Conservation (phyloP, 805 yeast species). For the Candida sonorensis region DNA sequence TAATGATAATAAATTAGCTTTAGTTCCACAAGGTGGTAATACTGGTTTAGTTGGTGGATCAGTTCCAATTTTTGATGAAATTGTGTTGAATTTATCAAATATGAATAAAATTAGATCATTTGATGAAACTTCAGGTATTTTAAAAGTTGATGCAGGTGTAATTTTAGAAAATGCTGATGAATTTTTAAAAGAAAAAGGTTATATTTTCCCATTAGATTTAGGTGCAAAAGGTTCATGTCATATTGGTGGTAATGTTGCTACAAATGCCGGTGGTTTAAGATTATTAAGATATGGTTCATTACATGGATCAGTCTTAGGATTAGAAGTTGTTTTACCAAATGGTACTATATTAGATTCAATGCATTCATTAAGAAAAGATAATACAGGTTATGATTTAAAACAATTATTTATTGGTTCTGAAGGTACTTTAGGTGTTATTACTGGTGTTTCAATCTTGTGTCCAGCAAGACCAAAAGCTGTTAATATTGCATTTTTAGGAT, state of each 20-base stretch:
- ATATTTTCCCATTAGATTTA: slow-evolving; percentile 85
- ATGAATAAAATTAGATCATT: slow-evolving; percentile 77
- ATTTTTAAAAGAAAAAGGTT: slow-evolving; percentile 70
- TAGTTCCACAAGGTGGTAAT: slow-evolving; percentile 97
- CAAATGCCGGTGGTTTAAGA: slow-evolving; percentile 94
- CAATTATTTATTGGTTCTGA: slow-evolving; percentile 92
- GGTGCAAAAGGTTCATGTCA: slow-evolving; percentile 98
- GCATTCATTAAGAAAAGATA: slow-evolving; percentile 85
- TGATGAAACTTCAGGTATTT: slow-evolving; percentile 75
- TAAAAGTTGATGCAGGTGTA: slow-evolving; percentile 87
- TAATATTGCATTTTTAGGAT: slow-evolving; percentile 84
- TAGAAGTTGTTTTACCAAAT: slow-evolving; percentile 88
- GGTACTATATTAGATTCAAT: slow-evolving; percentile 77
- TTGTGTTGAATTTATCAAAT: slow-evolving; percentile 61
- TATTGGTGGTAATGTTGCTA: slow-evolving; percentile 91
- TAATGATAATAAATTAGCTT: slow-evolving; percentile 67
- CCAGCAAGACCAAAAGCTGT: slow-evolving; percentile 82
- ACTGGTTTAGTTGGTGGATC: slow-evolving; percentile 96
- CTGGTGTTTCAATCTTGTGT: slow-evolving; percentile 84
- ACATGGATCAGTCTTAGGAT: slow-evolving; percentile 86
- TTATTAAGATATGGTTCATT: slow-evolving; percentile 83
- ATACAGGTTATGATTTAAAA: slow-evolving; percentile 90
- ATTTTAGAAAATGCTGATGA: slow-evolving; percentile 81
- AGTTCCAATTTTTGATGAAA: slow-evolving; percentile 86
- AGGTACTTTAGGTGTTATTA: slow-evolving; percentile 85